phyloP scores from a whole-genome alignment of 352 stramenopile genomes.

The Globisporangium middletonii region DNA sequence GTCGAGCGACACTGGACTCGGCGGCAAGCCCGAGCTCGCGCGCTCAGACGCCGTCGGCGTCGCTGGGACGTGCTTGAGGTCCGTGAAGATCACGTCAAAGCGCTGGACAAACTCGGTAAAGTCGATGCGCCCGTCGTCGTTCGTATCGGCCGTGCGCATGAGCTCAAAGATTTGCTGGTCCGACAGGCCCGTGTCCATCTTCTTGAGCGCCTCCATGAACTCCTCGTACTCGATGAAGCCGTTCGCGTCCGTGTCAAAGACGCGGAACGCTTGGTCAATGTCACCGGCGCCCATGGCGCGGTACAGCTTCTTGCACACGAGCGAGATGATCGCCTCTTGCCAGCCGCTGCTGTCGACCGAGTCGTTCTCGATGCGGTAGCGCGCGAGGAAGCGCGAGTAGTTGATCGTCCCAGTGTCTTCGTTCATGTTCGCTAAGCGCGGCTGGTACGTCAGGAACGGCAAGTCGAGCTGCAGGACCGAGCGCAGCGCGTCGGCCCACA shows the following conservation, averaged over 20 bases:
- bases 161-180: slow-evolving; percentile 91
- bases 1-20: slow-evolving; percentile 20
- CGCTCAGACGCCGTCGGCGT: slow-evolving; percentile 17
- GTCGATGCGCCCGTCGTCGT: slow-evolving; percentile 90
- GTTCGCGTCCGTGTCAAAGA: slow-evolving; percentile 88
- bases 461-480: slow-evolving; percentile 90
- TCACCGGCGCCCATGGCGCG: slow-evolving; percentile 87
- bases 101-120: slow-evolving; percentile 88
- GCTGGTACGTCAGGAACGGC: slow-evolving; percentile 88
- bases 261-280: slow-evolving; percentile 85
- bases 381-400: slow-evolving; percentile 91
- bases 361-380: slow-evolving; percentile 90
- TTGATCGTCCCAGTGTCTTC: slow-evolving; percentile 83
- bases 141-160: slow-evolving; percentile 90
- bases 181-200: slow-evolving; percentile 89
- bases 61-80: slow-evolving; percentile 34
- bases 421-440: slow-evolving; percentile 83
- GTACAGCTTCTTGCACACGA: slow-evolving; percentile 92
- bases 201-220: slow-evolving; percentile 88
- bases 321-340: slow-evolving; percentile 88
- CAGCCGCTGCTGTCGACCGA: slow-evolving; percentile 79
- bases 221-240: slow-evolving; percentile 93
- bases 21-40: slow-evolving; percentile 5
- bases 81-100: slow-evolving; percentile 91
- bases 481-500: slow-evolving; percentile 89